These are phyloP conservation scores for Austroboletus eburneus DNA, from an alignment of 768 basidiomycete genomes.

Conservation along the genomic window DNA sequence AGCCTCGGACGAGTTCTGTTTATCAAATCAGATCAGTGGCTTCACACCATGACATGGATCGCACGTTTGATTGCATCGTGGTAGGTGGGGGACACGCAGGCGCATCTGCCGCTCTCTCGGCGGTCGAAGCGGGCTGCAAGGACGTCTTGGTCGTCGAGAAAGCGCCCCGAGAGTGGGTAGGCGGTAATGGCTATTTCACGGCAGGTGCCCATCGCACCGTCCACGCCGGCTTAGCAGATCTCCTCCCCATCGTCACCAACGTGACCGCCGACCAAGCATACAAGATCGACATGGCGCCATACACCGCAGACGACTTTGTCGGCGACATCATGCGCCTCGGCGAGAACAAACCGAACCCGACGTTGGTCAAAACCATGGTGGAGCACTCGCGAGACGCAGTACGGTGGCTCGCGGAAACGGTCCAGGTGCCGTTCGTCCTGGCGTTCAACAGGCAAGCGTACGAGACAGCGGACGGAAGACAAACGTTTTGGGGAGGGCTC, in stretches of 20 bases:
- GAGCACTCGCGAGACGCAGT: conserved; percentile 52
- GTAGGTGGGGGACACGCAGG: conserved; percentile 68
- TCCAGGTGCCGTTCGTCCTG: conserved; percentile 51
- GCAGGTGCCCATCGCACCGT: conserved; percentile 65
- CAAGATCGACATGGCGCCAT: conserved; percentile 55
- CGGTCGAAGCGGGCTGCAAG: conserved; percentile 53
- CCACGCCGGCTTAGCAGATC: conserved; percentile 56
- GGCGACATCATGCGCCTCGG: conserved; percentile 60
- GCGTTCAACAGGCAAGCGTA: conserved; percentile 69
- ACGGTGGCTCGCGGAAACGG: conserved; percentile 50
- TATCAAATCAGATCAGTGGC: no score
- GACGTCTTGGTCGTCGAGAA: conserved; percentile 65
- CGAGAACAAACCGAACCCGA: conserved; percentile 44
- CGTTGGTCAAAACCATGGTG: conserved; percentile 50
- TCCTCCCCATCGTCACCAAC: conserved; percentile 51
- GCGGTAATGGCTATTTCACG: conserved; percentile 72
- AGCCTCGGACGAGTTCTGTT: no score
- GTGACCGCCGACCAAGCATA: conserved; percentile 39
- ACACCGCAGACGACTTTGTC: conserved; percentile 51
- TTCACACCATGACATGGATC: conserved; percentile 12
- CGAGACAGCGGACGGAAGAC: conserved; percentile 48
- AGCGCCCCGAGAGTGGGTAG: conserved; percentile 58
- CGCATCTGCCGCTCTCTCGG: conserved; percentile 59
- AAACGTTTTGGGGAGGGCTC: conserved; percentile 71
- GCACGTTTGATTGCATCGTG: conserved; percentile 51